Evolutionary conservation across 164 flowering plant species (phyloP), one percentile per base, ranked within the genome.

Genomic region (Chimonanthus salicifolius): DNA sequence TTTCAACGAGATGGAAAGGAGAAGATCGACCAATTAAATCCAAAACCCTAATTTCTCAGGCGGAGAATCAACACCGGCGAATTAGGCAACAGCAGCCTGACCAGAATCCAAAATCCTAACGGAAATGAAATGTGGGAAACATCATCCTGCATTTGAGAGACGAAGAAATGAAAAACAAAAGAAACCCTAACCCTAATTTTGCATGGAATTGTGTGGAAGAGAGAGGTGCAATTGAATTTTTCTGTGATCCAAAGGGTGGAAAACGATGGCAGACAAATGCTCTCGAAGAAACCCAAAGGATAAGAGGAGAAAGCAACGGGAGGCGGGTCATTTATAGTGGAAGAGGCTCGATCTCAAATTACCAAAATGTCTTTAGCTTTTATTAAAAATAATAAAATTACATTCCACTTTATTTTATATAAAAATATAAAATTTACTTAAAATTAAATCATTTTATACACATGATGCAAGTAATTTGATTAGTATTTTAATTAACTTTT

Each of bases 241-340:
- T 67, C 4, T 44, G 43, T 51, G 77, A 64, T 72, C 78, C 70
- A 75, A 45, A 67, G 72, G 78, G 75, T 20, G 50, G 33, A 48
- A 33, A 62, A 62, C 43, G 72, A 67, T 65, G 62, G 68, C 45
- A 48, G 33, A 16, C 0, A 20, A 62, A 20, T 1, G 2, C 6
- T 6, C 51, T 66, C 10, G 70, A 67, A 15, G 51, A 68, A 72
- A 78, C 77, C 79, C 74, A 63, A 74, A 68, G 74, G 78, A 77
- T 69, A 79, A 64, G 48, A 11, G 77, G 51, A 46, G 11, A 3
- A 8, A 45, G 45, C 3, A 0, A 33, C 16, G 44, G 18, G 44
- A 21, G 44, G 7, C 21, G 66, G 15, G 8, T 54, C 15, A 54
- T 54, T 7, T 8, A 15, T 7, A 1, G 11, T 7, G 15, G 60